These are phyloP conservation scores for Stagonosporopsis cucurbitacearum DNA, from an alignment of 2,329 filamentous ascomycete genomes.

Conservation along the genomic window DNA sequence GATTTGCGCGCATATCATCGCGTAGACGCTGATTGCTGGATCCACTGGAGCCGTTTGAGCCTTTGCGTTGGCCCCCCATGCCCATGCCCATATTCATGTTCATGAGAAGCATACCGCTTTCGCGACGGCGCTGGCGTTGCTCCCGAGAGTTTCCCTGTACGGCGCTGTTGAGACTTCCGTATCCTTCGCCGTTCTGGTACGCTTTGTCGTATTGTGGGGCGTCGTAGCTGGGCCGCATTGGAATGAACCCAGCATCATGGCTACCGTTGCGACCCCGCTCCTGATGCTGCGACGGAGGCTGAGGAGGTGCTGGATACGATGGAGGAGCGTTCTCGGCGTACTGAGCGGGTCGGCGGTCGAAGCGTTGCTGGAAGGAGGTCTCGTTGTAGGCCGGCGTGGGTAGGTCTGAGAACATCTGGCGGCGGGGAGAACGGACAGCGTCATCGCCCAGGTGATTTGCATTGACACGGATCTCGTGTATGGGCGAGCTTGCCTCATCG, in stretches of 20 bases:
- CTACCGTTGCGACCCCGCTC: conserved; percentile 37
- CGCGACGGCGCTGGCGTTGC: conserved; percentile 42
- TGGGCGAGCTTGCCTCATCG: conserved; percentile 56
- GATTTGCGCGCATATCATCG: conserved; percentile 25
- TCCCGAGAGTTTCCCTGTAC: conserved; percentile 39
- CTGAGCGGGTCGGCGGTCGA: conserved; percentile 34
- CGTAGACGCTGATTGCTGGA: conserved; percentile 14
- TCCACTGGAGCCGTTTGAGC: conserved; percentile 35
- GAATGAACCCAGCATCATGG: conserved; percentile 60
- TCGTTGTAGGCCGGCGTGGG: conserved; percentile 69
- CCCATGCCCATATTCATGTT: conserved; percentile 47
- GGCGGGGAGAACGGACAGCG: conserved; percentile 68
- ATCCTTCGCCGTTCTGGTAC: conserved; percentile 38
- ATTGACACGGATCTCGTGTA: conserved; percentile 55
- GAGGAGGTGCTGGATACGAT: conserved; percentile 34
- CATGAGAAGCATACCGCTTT: conserved; percentile 50
- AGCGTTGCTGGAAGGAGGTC: conserved; percentile 54
- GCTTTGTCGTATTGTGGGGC: conserved; percentile 38
- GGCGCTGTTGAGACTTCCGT: conserved; percentile 45
- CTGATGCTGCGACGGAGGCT: conserved; percentile 36
- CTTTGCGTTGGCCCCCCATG: conserved; percentile 45
- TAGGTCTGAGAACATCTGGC: conserved; percentile 71
- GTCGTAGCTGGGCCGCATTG: conserved; percentile 59
- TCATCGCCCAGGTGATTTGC: conserved; percentile 57
- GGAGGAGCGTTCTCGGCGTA: conserved; percentile 31